These are phyloP conservation scores for Colletotrichum sp. DNA, from an alignment of 2,329 filamentous ascomycete species.

Conservation along the genomic window DNA sequence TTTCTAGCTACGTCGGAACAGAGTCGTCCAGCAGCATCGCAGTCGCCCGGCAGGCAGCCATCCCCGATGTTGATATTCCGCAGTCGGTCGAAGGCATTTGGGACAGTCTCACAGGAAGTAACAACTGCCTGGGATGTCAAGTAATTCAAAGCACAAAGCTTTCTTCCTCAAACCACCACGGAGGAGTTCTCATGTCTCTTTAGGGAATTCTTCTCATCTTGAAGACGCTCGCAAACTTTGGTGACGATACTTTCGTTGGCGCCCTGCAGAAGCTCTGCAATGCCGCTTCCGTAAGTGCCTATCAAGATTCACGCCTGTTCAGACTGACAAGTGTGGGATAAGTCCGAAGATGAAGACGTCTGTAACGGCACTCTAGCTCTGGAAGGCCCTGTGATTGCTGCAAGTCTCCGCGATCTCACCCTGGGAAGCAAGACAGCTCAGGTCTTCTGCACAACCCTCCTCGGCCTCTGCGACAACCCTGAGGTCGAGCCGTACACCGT, in stretches of 20 bases:
- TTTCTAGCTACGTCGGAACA: not conserved
- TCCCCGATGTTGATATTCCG: not conserved
- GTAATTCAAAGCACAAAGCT: not conserved
- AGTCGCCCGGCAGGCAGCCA: not conserved
- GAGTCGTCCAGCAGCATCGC: not conserved
- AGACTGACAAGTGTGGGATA: rapidly evolving
- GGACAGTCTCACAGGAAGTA: not conserved
- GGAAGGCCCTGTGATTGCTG: not conserved
- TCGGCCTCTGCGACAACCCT: not conserved
- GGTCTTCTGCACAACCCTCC: not conserved
- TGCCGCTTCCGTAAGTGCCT: not conserved
- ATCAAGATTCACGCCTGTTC: not conserved
- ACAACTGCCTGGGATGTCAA: not conserved
- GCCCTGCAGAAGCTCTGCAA: not conserved
- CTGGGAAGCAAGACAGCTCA: not conserved
- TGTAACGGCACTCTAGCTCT: not conserved
- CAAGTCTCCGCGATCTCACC: not conserved
- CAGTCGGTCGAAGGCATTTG: not conserved
- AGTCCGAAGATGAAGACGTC: not conserved
- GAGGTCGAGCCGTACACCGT: not conserved
- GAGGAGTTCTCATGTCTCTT: not conserved
- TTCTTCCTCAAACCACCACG: rapidly evolving
- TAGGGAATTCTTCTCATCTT: not conserved
- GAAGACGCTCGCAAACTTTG: not conserved
- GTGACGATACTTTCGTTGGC: not conserved